Evolutionary conservation across 495 filamentous ascomycete species (phyloP).

Genomic region (Penicilliopsis zonata): DNA sequence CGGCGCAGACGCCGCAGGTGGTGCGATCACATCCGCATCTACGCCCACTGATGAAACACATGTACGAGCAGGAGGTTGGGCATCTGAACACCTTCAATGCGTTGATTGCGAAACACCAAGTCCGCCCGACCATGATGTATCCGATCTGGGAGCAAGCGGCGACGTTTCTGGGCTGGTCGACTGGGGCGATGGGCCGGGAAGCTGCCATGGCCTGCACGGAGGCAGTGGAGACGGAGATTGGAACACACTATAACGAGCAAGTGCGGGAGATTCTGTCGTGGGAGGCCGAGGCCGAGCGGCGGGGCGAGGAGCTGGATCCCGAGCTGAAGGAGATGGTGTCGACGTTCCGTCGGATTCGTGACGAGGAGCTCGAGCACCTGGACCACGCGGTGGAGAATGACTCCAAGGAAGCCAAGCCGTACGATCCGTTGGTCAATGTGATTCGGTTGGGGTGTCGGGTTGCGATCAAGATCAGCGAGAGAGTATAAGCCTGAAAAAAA

Average conservation of each 20-base stretch:
- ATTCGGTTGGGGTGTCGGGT: constrained; percentile 80
- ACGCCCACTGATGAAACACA: constrained; percentile 83
- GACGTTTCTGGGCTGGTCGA: constrained; percentile 77
- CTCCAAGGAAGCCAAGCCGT: constrained; percentile 74
- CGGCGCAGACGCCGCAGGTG: constrained; percentile 65
- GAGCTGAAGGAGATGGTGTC: constrained; percentile 64
- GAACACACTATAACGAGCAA: constrained; percentile 89
- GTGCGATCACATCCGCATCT: constrained; percentile 72
- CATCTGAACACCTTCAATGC: constrained; percentile 80
- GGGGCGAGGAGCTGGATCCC: constrained; percentile 64
- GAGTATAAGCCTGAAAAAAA: constrained; percentile 36
- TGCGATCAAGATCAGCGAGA: constrained; percentile 89
- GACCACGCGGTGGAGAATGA: constrained; percentile 93
- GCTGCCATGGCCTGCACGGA: constrained; percentile 98
- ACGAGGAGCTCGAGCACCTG: constrained; percentile 94
- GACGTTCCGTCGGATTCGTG: constrained; percentile 71
- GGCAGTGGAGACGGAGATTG: constrained; percentile 97
- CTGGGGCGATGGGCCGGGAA: constrained; percentile 80
- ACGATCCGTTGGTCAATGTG: constrained; percentile 77
- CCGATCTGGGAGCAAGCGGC: constrained; percentile 82
- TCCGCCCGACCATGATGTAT: constrained; percentile 90
- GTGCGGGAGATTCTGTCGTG: constrained; percentile 70
- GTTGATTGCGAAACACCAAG: constrained; percentile 73
- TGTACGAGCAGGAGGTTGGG: constrained; percentile 91
- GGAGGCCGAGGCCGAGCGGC: constrained; percentile 48